A percentile compares a stretch with the other conserved stretches of the same genome.
Evolutionary conservation across 192 early-diverging fungal species (phyloP).

Genomic region (Umbelopsis vinacea): DNA sequence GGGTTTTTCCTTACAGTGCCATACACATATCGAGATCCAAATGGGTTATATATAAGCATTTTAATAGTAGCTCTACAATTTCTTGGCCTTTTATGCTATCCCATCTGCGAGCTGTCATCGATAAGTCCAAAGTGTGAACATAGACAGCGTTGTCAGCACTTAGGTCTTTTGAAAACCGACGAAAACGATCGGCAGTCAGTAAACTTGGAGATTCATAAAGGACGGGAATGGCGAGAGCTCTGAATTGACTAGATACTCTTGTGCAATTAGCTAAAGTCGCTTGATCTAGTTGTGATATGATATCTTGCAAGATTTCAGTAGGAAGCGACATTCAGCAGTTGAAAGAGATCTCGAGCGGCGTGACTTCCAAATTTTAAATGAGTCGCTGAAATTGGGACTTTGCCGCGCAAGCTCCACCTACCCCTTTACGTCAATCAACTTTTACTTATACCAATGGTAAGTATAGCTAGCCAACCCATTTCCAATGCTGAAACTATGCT

Average conservation of each 20-base stretch:
- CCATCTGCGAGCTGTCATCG: conserved; percentile 23
- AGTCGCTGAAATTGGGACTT: neutral
- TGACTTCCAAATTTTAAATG: conserved; percentile 6
- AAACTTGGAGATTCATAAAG: conserved; percentile 11
- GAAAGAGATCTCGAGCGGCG: neutral
- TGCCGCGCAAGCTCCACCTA: neutral
- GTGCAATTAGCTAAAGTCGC: conserved; percentile 5
- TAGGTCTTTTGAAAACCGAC: neutral
- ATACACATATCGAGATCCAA: conserved; percentile 22
- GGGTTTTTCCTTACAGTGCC: neutral
- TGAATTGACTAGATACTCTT: neutral
- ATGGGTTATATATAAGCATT: neutral
- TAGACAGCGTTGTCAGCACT: neutral
- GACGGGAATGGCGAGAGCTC: neutral
- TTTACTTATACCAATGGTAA: conserved; percentile 1
- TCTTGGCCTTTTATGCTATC: neutral
- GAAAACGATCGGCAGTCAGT: neutral
- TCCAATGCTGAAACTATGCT: neutral
- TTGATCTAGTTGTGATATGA: neutral
- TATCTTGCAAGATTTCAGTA: neutral
- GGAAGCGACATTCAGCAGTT: neutral
- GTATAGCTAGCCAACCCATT: neutral
- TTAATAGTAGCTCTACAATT: neutral
- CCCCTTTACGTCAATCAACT: conserved; percentile 3
- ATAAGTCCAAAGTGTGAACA: conserved; percentile 5